Evolutionary conservation across 179 eudicot genomes (phyloP).

Genomic region (Pouteria campechiana): DNA sequence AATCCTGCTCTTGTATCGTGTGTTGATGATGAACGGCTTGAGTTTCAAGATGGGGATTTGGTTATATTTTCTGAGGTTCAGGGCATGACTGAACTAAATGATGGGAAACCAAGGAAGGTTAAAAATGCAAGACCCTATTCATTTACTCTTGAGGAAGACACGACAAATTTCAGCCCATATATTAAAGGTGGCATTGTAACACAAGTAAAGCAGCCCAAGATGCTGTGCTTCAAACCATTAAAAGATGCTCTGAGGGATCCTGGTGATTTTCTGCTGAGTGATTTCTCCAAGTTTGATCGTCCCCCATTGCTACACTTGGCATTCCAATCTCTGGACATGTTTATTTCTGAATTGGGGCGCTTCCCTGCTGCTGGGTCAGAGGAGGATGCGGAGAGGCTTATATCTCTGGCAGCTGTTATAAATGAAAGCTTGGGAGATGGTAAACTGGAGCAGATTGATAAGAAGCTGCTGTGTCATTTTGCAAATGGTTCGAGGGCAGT

Average conservation of each 20-base stretch:
- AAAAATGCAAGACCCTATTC: constrained; percentile 71
- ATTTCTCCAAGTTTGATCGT: constrained; percentile 88
- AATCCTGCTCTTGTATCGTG: constrained; percentile 72
- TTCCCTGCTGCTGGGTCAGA: constrained; percentile 83
- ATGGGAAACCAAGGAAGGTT: constrained; percentile 85
- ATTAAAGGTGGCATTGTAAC: constrained; percentile 92
- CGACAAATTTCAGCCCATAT: constrained; percentile 55
- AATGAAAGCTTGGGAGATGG: constrained; percentile 48
- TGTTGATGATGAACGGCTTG: constrained; percentile 95
- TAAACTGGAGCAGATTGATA: constrained; percentile 51
- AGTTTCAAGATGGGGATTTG: constrained; percentile 93
- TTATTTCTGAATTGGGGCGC: constrained; percentile 41
- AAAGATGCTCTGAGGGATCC: constrained; percentile 67
- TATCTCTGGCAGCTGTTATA: constrained; percentile 39
- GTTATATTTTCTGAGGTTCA: constrained; percentile 78
- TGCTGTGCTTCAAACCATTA: constrained; percentile 66
- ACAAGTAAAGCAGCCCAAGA: constrained; percentile 85
- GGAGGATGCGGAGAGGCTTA: constrained; percentile 76
- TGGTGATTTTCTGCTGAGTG: constrained; percentile 83
- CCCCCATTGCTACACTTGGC: constrained; percentile 90
- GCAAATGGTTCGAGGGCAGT: constrained; percentile 87
- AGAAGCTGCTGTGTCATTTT: constrained; percentile 51
- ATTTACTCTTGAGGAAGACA: constrained; percentile 73
- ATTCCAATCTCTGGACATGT: constrained; percentile 81
- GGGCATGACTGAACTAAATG: constrained; percentile 93